These are phyloP conservation scores for Penicillium freii DNA, from an alignment of 2,329 filamentous ascomycete species.

Conservation along the genomic window DNA sequence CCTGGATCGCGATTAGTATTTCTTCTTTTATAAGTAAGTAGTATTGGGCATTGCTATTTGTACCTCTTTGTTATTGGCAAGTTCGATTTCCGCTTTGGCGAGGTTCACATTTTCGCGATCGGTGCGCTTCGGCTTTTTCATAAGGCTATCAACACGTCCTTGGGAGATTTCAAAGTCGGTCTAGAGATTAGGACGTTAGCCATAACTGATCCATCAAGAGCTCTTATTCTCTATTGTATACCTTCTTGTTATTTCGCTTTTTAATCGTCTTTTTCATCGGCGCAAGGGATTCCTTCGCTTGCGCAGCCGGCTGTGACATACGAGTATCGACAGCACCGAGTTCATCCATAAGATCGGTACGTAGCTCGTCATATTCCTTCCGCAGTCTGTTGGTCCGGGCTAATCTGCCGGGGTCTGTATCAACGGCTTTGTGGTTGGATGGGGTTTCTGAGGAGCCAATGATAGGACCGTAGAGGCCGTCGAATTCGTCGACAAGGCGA, in stretches of 20 bases:
- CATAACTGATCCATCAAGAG: neutral
- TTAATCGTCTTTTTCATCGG: constrained; percentile 80
- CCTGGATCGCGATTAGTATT: constrained; percentile 42
- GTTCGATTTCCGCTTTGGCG: constrained; percentile 68
- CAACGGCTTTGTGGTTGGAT: constrained; percentile 53
- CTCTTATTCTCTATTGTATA: constrained; percentile 21
- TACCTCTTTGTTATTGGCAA: constrained; percentile 64
- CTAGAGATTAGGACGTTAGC: constrained; percentile 33
- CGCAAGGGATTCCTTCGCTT: constrained; percentile 66
- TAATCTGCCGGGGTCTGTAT: constrained; percentile 63
- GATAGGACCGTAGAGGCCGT: constrained; percentile 74
- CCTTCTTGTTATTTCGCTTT: constrained; percentile 76
- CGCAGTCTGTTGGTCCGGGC: constrained; percentile 64
- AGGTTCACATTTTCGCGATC: constrained; percentile 71
- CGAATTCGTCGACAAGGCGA: constrained; percentile 64
- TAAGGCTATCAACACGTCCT: constrained; percentile 65
- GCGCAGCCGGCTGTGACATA: constrained; percentile 67
- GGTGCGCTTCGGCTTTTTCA: constrained; percentile 67
- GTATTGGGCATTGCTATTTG: constrained; percentile 12
- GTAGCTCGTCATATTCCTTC: constrained; percentile 67
- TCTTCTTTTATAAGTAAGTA: neutral
- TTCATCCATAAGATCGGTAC: constrained; percentile 68
- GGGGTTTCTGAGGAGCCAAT: constrained; percentile 62
- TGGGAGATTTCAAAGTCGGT: constrained; percentile 78
- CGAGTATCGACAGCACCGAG: constrained; percentile 67